phyloP scores from a whole-genome alignment of 2,329 filamentous ascomycete genomes.

The Shiraia bambusicola region DNA sequence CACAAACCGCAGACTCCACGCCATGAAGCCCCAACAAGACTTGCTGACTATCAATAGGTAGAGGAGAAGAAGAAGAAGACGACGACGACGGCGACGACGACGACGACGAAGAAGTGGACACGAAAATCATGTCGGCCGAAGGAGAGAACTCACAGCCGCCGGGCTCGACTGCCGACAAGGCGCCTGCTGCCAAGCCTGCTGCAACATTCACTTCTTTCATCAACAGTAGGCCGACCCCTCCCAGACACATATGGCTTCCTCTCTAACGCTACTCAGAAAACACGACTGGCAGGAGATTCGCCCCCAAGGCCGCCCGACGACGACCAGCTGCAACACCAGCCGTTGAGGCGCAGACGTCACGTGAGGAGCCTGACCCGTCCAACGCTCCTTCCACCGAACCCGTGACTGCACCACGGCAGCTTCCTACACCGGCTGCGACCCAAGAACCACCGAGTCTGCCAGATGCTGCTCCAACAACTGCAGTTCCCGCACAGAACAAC shows the following conservation, averaged over 20 bases:
- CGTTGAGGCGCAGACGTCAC: slow-evolving; percentile 14
- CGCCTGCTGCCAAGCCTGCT: slow-evolving; percentile 18
- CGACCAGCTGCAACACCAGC: slow-evolving; percentile 39
- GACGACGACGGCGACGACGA: not conserved
- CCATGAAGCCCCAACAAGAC: not conserved
- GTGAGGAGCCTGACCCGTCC: slow-evolving; percentile 8
- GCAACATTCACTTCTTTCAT: slow-evolving; percentile 34
- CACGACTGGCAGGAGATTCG: slow-evolving; percentile 51
- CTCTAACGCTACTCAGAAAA: slow-evolving; percentile 35
- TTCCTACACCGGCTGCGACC: slow-evolving; percentile 29
- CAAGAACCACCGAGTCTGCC: slow-evolving; percentile 20
- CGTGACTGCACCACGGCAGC: slow-evolving; percentile 12
- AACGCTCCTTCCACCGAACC: slow-evolving; percentile 13
- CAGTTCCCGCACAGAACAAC: not conserved
- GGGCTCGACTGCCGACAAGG: slow-evolving; percentile 19
- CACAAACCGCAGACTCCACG: too few species aligned
- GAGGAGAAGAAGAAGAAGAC: too few species aligned
- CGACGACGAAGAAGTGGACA: not conserved
- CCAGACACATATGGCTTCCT: slow-evolving; percentile 8
- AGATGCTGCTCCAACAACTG: slow-evolving; percentile 1
- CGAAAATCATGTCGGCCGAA: slow-evolving; percentile 35
- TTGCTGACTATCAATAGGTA: too few species aligned
- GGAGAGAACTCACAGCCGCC: slow-evolving; percentile 17
- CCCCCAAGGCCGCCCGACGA: slow-evolving; percentile 50
- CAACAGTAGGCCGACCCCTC: slow-evolving; percentile 30